Evolutionary conservation across 495 filamentous ascomycete genomes (phyloP).

Genomic region (Neurospora sp.): DNA sequence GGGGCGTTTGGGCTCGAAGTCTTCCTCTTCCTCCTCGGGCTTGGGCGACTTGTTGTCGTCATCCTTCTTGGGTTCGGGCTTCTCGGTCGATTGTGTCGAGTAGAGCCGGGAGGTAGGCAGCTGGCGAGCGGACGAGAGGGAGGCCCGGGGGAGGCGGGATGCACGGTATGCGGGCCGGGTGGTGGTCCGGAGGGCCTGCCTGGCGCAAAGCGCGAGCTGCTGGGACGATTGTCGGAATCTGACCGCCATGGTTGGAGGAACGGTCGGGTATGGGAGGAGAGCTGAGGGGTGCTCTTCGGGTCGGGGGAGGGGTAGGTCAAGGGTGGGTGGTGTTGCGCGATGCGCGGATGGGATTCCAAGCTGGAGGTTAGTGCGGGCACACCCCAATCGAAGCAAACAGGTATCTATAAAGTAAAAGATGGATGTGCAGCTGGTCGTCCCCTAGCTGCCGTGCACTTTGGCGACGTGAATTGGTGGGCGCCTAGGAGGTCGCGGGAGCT

Average conservation of each 20-base stretch:
- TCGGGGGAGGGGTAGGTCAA: background rate
- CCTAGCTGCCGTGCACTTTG: constrained; percentile 4
- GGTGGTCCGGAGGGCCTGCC: constrained; percentile 13
- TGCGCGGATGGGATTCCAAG: background rate
- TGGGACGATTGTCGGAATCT: constrained; percentile 22
- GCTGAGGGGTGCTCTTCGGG: constrained; percentile 2
- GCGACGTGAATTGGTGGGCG: background rate
- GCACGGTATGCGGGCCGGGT: constrained; percentile 8
- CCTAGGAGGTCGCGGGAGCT: background rate
- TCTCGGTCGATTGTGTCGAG: constrained; percentile 11
- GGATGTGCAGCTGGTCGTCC: background rate
- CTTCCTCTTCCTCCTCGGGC: background rate
- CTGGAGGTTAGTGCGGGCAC: background rate
- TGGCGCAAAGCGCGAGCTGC: constrained; percentile 20
- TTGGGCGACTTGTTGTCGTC: background rate
- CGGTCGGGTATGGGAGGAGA: background rate
- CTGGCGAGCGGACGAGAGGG: constrained; percentile 3
- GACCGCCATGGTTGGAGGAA: constrained; percentile 5
- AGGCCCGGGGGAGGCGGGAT: constrained; percentile 8
- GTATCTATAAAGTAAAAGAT: background rate
- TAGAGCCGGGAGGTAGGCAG: constrained; percentile 10
- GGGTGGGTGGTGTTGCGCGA: background rate
- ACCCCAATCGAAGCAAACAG: background rate
- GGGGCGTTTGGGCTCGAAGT: background rate
- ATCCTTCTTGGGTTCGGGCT: background rate